Percentiles rank a stretch among this genome's conserved stretches.
Evolutionary conservation across 129 eudicot genomes (phyloP).

Genomic region (Lonicera japonica): DNA sequence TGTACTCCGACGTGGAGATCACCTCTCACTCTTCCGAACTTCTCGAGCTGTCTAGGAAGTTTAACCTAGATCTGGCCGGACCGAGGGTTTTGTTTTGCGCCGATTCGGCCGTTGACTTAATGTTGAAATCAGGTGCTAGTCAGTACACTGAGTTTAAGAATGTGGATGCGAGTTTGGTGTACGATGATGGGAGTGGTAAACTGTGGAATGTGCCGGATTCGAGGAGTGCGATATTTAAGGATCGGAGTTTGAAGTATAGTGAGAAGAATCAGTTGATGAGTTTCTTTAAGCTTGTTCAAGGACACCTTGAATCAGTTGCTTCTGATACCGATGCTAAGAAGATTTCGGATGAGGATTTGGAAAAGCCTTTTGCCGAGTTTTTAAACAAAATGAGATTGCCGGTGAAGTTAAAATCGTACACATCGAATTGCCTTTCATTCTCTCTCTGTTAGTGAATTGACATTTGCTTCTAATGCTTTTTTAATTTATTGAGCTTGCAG

Average conservation of each 20-base stretch:
- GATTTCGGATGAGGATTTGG: constrained; percentile 70
- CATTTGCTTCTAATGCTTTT: background rate
- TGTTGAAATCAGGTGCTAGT: constrained; percentile 57
- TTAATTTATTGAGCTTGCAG: background rate
- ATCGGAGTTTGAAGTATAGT: constrained; percentile 30
- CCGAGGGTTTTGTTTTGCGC: constrained; percentile 90
- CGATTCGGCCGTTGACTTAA: constrained; percentile 54
- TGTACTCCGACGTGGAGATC: constrained; percentile 47
- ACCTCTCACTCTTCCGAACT: constrained; percentile 22
- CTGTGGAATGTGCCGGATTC: constrained; percentile 78
- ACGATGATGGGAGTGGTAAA: constrained; percentile 39
- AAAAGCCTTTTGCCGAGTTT: constrained; percentile 62
- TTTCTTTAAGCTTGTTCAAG: constrained; percentile 76
- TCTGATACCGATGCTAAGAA: constrained; percentile 20
- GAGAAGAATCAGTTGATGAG: constrained; percentile 83
- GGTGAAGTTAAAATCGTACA: constrained; percentile 72
- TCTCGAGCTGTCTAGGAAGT: constrained; percentile 33
- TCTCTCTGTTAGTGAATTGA: constrained; percentile 9
- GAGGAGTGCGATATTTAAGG: constrained; percentile 72
- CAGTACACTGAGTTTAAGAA: constrained; percentile 86
- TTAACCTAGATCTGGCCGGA: constrained; percentile 58
- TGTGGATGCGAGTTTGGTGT: constrained; percentile 52
- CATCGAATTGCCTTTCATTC: constrained; percentile 14
- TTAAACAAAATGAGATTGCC: constrained; percentile 58
- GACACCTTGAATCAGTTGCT: constrained; percentile 34